These are phyloP conservation scores for Omphalotus olearius DNA, from an alignment of 1,284 basidiomycete species.

Conservation along the genomic window DNA sequence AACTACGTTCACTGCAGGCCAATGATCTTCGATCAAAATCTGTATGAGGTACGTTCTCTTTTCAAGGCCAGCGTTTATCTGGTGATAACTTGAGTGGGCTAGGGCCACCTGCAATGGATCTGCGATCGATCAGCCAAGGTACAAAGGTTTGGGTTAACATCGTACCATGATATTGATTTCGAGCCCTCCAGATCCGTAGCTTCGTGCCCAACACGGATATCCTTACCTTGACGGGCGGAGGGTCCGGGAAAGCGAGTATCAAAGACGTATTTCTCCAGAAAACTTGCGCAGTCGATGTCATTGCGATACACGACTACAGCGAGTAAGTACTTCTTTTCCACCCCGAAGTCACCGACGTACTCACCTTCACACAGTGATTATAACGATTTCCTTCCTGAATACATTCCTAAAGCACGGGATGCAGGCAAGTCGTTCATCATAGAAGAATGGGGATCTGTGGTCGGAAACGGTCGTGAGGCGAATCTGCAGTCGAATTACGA, in stretches of 20 bases:
- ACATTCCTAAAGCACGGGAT: conserved; percentile 18
- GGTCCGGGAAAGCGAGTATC: conserved; percentile 14
- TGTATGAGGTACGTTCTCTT: conserved; percentile 12
- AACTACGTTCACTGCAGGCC: conserved; percentile 10
- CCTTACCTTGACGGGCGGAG: conserved; percentile 20
- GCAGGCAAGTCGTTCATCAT: conserved; percentile 23
- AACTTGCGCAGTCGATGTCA: conserved; percentile 20
- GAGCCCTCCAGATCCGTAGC: conserved; percentile 21
- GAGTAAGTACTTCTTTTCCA: conserved; percentile 18
- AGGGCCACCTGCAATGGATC: conserved; percentile 15
- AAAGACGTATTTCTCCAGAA: conserved; percentile 19
- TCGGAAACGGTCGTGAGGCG: conserved; percentile 19
- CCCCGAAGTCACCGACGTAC: background rate
- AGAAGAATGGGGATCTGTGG: conserved; percentile 23
- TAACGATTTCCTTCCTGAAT: conserved; percentile 20
- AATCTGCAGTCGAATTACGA: conserved; percentile 22
- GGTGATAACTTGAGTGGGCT: background rate
- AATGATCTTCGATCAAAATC: conserved; percentile 21
- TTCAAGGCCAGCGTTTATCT: background rate
- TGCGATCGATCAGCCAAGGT: conserved; percentile 19
- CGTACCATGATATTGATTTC: background rate
- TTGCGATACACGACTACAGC: conserved; percentile 26
- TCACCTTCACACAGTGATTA: conserved; percentile 15
- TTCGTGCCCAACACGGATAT: conserved; percentile 20
- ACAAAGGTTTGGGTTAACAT: background rate